Percentiles rank a stretch among this genome's conserved stretches.
Conservation (phyloP, 1,284 basidiomycete species). For the Sanguinoderma infundibulare region DNA sequence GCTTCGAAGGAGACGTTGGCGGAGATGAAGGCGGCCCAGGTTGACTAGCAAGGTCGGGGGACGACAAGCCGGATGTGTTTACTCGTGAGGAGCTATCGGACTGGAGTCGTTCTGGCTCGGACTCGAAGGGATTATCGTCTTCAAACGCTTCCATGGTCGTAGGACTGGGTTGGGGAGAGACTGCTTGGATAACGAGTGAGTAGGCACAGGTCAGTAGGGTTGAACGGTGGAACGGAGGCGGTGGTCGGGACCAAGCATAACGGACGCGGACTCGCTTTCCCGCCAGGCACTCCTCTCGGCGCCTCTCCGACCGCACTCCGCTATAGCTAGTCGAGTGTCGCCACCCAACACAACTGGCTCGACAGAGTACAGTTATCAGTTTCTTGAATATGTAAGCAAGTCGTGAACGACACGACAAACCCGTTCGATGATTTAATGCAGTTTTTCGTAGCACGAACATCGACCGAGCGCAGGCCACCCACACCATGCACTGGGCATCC, state of each 20-base stretch:
- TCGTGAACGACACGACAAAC: no score
- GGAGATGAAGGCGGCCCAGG: constrained; percentile 41
- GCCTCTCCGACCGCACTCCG: background rate
- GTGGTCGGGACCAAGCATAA: background rate
- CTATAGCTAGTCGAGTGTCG: no score
- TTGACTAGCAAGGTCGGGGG: constrained; percentile 48
- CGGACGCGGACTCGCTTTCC: background rate
- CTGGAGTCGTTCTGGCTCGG: constrained; percentile 58
- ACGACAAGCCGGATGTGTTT: constrained; percentile 66
- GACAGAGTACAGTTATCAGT: no score
- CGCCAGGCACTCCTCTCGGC: background rate
- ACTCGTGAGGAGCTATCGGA: constrained; percentile 69
- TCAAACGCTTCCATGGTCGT: constrained; percentile 67
- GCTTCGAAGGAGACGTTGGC: constrained; percentile 41
- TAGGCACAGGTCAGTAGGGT: background rate
- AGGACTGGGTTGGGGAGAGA: no score
- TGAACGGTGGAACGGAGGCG: background rate
- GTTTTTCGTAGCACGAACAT: no score
- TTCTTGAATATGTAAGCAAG: no score
- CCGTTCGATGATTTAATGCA: no score
- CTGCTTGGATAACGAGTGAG: background rate
- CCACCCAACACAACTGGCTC: background rate
- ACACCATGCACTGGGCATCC: no score
- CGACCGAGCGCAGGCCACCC: no score
- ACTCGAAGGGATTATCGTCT: constrained; percentile 82